Percentiles rank a stretch among this genome's conserved stretches.
Conservation (phyloP, 2,329 filamentous ascomycete genomes). For the Colletotrichum endophyticum region DNA sequence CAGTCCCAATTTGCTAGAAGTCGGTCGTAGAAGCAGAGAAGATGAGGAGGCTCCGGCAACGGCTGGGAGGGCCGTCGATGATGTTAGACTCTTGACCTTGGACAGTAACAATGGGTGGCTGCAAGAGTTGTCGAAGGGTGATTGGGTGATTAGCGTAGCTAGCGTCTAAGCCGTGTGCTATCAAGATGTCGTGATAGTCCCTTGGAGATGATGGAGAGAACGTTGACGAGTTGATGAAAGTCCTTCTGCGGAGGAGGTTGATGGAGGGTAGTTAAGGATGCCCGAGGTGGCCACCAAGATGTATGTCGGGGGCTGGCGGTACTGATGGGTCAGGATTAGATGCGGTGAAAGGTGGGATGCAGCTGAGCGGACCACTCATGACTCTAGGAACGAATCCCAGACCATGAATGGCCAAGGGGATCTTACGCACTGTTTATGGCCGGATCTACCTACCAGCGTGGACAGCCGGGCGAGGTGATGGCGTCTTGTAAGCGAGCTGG, state of each 20-base stretch:
- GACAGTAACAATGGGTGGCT: background rate
- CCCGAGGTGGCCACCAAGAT: background rate
- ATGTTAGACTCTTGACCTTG: background rate
- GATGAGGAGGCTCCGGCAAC: background rate
- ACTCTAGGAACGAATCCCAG: background rate
- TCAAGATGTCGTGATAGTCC: background rate
- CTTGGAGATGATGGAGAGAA: background rate
- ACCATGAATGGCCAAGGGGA: conserved; percentile 7
- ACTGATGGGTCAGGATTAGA: conserved; percentile 13
- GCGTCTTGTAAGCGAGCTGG: background rate
- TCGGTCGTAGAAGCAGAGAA: background rate
- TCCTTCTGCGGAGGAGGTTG: background rate
- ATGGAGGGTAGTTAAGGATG: background rate
- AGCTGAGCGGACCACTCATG: conserved; percentile 14
- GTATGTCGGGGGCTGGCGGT: conserved; percentile 1
- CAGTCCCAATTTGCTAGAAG: conserved; percentile 13
- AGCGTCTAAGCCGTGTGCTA: background rate
- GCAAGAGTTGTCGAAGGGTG: background rate
- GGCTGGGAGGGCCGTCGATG: background rate
- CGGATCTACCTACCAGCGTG: background rate
- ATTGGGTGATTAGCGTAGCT: background rate
- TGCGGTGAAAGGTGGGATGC: conserved; percentile 16
- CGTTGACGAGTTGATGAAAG: background rate
- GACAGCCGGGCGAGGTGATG: background rate
- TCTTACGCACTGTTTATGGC: conserved; percentile 2